Conservation (phyloP, 345 rosid species). For the Noccaea bulbosa region DNA sequence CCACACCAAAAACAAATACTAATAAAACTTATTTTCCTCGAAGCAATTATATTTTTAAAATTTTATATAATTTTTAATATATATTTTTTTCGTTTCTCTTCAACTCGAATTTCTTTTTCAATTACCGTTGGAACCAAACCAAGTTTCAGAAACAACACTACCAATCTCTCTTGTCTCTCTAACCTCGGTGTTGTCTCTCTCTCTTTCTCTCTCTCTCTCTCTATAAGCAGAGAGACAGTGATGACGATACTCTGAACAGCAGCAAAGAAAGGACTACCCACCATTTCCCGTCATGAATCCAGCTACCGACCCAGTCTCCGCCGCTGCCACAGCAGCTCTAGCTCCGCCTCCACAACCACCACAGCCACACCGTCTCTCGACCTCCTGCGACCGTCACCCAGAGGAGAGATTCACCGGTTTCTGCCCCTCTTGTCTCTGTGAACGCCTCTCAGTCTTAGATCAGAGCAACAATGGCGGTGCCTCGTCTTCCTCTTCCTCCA, state of each 20-base stretch:
- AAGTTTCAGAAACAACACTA: conserved; percentile 35
- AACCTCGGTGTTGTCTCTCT: conserved; percentile 14
- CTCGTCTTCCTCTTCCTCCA: conserved; percentile 53
- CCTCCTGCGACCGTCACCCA: conserved; percentile 93
- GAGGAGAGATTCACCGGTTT: conserved; percentile 89
- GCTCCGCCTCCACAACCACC: conserved; percentile 53
- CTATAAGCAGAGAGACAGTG: conserved; percentile 31
- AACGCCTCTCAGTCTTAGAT: conserved; percentile 87
- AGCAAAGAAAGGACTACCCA: conserved; percentile 38
- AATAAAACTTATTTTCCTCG: not conserved
- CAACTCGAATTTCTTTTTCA: conserved; percentile 46
- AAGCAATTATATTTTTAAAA: conserved; percentile 23
- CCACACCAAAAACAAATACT: conserved; percentile 1
- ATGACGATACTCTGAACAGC: conserved; percentile 58
- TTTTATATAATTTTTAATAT: not conserved
- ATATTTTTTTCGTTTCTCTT: conserved; percentile 35
- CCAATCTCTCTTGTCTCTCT: conserved; percentile 27
- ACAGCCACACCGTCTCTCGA: conserved; percentile 88
- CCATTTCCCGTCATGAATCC: conserved; percentile 82
- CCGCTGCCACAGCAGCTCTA: conserved; percentile 38
- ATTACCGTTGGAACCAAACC: conserved; percentile 74
- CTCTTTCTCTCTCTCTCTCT: conserved; percentile 33
- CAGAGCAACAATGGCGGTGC: conserved; percentile 49
- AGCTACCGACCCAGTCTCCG: conserved; percentile 58
- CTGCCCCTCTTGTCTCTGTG: conserved; percentile 98